These are phyloP conservation scores for Penicillium brasilianum DNA, from an alignment of 2,329 filamentous ascomycete genomes.

Conservation along the genomic window DNA sequence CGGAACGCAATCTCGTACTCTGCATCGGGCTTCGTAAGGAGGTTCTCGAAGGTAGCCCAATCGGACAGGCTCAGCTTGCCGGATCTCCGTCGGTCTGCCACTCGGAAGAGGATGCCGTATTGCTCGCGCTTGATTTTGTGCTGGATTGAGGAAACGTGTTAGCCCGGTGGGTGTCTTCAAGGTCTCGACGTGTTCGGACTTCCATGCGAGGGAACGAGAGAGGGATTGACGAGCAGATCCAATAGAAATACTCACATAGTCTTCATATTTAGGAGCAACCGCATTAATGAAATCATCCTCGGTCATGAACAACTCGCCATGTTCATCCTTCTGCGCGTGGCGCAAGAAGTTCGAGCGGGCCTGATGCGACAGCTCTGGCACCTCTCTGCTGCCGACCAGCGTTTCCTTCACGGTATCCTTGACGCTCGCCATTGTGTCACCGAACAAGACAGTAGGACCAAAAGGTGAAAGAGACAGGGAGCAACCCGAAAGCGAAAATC, in stretches of 20 bases:
- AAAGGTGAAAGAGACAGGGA: constrained; percentile 4
- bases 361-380: constrained; percentile 71
- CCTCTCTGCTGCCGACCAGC: constrained; percentile 67
- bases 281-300: constrained; percentile 89
- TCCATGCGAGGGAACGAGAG: background rate
- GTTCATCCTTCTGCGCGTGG: constrained; percentile 75
- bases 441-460: constrained; percentile 12
- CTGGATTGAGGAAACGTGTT: constrained; percentile 54
- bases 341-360: constrained; percentile 76
- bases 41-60: constrained; percentile 92
- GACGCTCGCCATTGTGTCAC: constrained; percentile 54
- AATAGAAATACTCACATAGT: constrained; percentile 72
- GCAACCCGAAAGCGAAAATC: constrained; percentile 16
- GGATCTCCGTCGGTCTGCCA: constrained; percentile 78
- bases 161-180: constrained; percentile 15
- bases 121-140: constrained; percentile 98
- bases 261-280: constrained; percentile 81
- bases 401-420: constrained; percentile 79
- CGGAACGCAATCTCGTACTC: constrained; percentile 99
- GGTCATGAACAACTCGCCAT: constrained; percentile 79
- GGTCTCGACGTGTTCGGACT: background rate
- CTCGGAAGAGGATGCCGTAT: constrained; percentile 88
- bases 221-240: constrained; percentile 27
- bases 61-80: constrained; percentile 80
- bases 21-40: constrained; percentile 90